phyloP scores from a whole-genome alignment of 352 stramenopile genomes.

The Halophytophthora polymorphica region DNA sequence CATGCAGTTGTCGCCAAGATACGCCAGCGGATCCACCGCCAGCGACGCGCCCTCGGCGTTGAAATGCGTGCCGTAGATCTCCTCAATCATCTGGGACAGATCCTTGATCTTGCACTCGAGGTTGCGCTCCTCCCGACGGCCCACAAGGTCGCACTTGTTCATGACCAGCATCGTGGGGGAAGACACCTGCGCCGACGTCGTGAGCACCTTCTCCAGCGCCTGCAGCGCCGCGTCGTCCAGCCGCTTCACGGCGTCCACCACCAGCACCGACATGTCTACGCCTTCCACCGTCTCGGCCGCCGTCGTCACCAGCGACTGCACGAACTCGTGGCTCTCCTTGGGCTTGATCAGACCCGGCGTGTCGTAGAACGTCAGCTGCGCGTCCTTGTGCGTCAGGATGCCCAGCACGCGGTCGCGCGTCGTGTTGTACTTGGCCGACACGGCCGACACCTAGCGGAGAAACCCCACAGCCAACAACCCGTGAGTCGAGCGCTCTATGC shows the following conservation, averaged over 20 bases:
- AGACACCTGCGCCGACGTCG: constrained; percentile 64
- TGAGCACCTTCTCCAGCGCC: constrained; percentile 76
- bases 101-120: constrained; percentile 67
- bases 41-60: constrained; percentile 50
- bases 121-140: constrained; percentile 46
- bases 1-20: constrained; percentile 69
- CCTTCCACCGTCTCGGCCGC: constrained; percentile 74
- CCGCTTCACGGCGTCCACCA: constrained; percentile 83
- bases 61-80: constrained; percentile 73
- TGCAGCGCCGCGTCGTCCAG: constrained; percentile 76
- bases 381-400: constrained; percentile 71
- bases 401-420: constrained; percentile 76
- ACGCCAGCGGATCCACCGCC: constrained; percentile 57
- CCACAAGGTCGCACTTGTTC: constrained; percentile 82
- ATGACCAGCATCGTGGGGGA: constrained; percentile 85
- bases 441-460: constrained; percentile 57
- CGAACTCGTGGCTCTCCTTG: constrained; percentile 83
- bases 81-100: constrained; percentile 79
- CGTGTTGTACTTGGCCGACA: constrained; percentile 89
- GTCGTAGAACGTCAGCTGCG: constrained; percentile 84
- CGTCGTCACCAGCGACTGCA: constrained; percentile 75
- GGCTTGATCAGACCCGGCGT: constrained; percentile 84
- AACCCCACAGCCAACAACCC: neutral
- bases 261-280: constrained; percentile 84
- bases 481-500: too few species aligned